These are phyloP conservation scores for Loxodes magnus DNA, from an alignment of 73 alveolate genomes.

Conservation along the genomic window DNA sequence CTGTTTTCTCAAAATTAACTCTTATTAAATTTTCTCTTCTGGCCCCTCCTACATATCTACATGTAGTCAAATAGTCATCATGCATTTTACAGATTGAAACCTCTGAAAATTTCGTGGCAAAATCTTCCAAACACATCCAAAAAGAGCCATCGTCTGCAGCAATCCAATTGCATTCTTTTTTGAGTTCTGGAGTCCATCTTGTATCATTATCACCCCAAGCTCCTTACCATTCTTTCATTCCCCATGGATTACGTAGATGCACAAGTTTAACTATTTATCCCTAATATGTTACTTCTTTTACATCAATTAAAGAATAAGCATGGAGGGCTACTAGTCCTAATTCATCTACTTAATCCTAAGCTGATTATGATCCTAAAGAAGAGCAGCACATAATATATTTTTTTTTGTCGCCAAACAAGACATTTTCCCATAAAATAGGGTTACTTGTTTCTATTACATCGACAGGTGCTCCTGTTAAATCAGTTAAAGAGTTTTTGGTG, in stretches of 20 bases:
- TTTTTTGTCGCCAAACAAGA: slow-evolving; percentile 46
- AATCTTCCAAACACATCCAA: slow-evolving; percentile 82
- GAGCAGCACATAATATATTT: slow-evolving; percentile 68
- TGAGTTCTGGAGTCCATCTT: slow-evolving; percentile 85
- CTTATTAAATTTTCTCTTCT: slow-evolving; percentile 4
- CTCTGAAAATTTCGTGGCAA: slow-evolving; percentile 47
- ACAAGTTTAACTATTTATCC: slow-evolving; percentile 46
- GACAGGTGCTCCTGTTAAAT: slow-evolving; percentile 88
- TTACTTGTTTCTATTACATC: slow-evolving; percentile 52
- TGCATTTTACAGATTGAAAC: slow-evolving; percentile 54
- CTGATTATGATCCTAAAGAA: slow-evolving; percentile 30
- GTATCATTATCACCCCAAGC: slow-evolving; percentile 79
- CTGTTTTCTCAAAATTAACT: slow-evolving; percentile 12
- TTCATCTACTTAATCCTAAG: slow-evolving; percentile 34
- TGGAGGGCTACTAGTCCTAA: slow-evolving; percentile 73
- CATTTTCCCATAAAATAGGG: slow-evolving; percentile 51
- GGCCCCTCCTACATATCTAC: slow-evolving; percentile 5
- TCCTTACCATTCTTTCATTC: slow-evolving; percentile 87
- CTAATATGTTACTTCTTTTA: slow-evolving; percentile 39
- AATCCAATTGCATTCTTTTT: slow-evolving; percentile 48
- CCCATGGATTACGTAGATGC: slow-evolving; percentile 95
- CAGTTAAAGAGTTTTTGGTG: slow-evolving; percentile 70
- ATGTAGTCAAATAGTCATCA: slow-evolving; percentile 11
- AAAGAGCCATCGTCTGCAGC: slow-evolving; percentile 72
- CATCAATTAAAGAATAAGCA: slow-evolving; percentile 80